A percentile compares a stretch with the other conserved stretches of the same genome.
phyloP scores from a whole-genome alignment of 2,329 filamentous ascomycete species.

The Emmonsiellopsis sp. region DNA sequence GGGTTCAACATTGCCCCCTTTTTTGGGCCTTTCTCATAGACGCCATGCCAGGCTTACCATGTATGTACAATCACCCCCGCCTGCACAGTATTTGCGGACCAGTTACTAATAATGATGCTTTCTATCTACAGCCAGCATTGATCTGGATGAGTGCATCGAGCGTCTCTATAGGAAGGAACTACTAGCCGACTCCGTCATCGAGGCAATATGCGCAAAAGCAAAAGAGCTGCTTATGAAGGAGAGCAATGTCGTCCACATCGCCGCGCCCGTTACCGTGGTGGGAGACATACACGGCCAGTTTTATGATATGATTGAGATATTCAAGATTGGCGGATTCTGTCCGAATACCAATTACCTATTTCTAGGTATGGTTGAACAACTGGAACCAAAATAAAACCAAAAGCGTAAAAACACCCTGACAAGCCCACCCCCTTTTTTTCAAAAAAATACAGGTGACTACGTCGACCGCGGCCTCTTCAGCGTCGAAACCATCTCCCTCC shows the following conservation, averaged over 20 bases:
- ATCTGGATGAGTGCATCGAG: slow-evolving; percentile 96
- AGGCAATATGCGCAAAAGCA: slow-evolving; percentile 98
- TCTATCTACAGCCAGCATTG: slow-evolving; percentile 65
- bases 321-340: slow-evolving; percentile 94
- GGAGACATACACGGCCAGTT: slow-evolving; percentile 99
- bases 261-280: slow-evolving; percentile 90
- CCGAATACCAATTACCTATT: slow-evolving; percentile 98
- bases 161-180: slow-evolving; percentile 95
- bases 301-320: slow-evolving; percentile 98
- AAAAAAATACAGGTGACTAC: slow-evolving; percentile 65
- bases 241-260: slow-evolving; percentile 98
- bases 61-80: slow-evolving; percentile 20
- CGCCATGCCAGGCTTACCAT: slow-evolving; percentile 38
- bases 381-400: background rate
- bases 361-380: slow-evolving; percentile 52
- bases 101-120: background rate
- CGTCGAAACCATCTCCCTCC: slow-evolving; percentile 95
- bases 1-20: background rate
- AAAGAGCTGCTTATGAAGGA: slow-evolving; percentile 99
- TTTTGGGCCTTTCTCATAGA: slow-evolving; percentile 3
- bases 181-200: slow-evolving; percentile 92
- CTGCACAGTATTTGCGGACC: no score
- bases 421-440: background rate
- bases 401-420: background rate
- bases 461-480: slow-evolving; percentile 98